Evolutionary conservation across 495 filamentous ascomycete genomes (phyloP).

Genomic region (Darksidea phi): DNA sequence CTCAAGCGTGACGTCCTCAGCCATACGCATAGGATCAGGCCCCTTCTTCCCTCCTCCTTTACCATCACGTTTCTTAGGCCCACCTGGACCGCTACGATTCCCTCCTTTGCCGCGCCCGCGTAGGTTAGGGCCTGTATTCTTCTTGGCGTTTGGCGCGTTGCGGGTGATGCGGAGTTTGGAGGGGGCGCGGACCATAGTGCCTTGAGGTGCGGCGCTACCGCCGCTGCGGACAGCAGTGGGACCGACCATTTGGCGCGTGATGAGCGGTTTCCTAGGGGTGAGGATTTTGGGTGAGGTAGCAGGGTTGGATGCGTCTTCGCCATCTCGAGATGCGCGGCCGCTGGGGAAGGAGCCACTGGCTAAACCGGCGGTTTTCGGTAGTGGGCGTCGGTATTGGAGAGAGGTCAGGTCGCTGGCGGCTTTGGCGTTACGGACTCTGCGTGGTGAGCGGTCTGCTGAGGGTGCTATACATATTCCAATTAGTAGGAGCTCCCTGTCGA

Average conservation of each 20-base stretch:
- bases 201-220: conserved; percentile 2
- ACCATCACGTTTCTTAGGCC: background rate
- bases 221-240: background rate
- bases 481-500: background rate
- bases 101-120: background rate
- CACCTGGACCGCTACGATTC: background rate
- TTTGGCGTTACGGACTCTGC: too few relatives aligned
- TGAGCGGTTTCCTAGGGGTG: background rate
- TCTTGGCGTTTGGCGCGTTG: background rate
- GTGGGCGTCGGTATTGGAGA: too few relatives aligned
- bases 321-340: background rate
- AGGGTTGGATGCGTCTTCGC: background rate
- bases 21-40: background rate
- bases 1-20: background rate
- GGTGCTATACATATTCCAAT: background rate
- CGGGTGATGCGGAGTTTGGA: conserved; percentile 19
- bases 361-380: too few relatives aligned
- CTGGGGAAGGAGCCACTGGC: too few relatives aligned
- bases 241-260: background rate
- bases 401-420: too few relatives aligned
- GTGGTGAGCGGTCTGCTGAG: background rate
- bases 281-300: background rate
- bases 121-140: conserved; percentile 11
- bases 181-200: conserved; percentile 27
- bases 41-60: conserved; percentile 1